These are phyloP conservation scores for Cupressus sempervirens DNA, from an alignment of 75 land plant genomes.

Conservation along the genomic window DNA sequence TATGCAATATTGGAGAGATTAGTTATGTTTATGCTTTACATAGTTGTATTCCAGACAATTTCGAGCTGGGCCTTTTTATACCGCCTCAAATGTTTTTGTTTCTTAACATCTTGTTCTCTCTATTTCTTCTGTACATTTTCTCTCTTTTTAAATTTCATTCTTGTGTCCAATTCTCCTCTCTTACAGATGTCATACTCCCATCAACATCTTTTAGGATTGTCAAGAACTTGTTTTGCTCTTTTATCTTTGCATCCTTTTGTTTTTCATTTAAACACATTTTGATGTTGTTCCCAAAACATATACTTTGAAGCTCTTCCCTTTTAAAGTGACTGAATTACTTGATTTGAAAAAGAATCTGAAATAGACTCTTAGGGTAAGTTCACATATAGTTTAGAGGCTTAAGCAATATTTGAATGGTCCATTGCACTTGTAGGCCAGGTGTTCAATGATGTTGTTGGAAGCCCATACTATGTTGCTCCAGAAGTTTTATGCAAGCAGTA, in stretches of 20 bases:
- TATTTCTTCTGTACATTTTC: background rate
- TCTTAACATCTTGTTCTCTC: background rate
- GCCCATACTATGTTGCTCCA: constrained; percentile 92
- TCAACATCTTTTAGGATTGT: background rate
- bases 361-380: background rate
- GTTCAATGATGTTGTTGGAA: constrained; percentile 76
- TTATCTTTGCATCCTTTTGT: background rate
- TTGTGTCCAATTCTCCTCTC: background rate
- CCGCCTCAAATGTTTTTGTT: background rate
- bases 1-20: background rate
- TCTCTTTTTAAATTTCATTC: background rate
- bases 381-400: background rate
- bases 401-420: constrained; percentile 1
- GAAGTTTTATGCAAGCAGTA: constrained; percentile 74
- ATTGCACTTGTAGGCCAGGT: constrained; percentile 48
- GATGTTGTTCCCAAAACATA: background rate
- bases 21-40: background rate
- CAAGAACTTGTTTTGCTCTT: background rate
- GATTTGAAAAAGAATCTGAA: background rate
- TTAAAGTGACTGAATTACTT: background rate
- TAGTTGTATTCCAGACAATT: background rate
- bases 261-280: background rate
- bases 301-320: background rate
- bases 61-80: background rate
- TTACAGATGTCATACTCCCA: background rate